Percentiles rank a stretch among this genome's conserved stretches.
These are phyloP conservation scores for Cyberlindnera bimundalis DNA, from an alignment of 805 yeast species.

Conservation along the genomic window DNA sequence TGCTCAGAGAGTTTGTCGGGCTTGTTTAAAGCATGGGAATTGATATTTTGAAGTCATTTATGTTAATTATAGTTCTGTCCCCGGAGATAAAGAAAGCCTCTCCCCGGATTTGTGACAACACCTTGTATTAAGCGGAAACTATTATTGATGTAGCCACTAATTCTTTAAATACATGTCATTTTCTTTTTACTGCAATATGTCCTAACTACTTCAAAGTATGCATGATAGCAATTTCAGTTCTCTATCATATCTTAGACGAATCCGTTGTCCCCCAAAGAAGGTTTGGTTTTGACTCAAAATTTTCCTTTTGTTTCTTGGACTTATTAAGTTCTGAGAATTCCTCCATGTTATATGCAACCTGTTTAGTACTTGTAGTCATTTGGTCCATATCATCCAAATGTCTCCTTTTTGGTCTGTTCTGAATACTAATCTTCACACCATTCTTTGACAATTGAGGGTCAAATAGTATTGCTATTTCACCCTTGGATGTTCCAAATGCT, in stretches of 20 bases:
- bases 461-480: conserved; percentile 19
- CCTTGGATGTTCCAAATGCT: conserved; percentile 20
- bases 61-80: too few species aligned
- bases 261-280: neutral
- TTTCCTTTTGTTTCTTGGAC: conserved; percentile 12
- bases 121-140: too few species aligned
- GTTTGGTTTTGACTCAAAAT: neutral
- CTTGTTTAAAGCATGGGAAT: neutral
- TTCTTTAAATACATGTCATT: too few species aligned
- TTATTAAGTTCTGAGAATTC: conserved; percentile 17
- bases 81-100: too few species aligned
- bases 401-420: conserved; percentile 22
- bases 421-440: conserved; percentile 20
- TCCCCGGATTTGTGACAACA: too few species aligned
- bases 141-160: too few species aligned
- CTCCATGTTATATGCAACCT: conserved; percentile 19
- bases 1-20: neutral
- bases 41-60: neutral
- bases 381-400: conserved; percentile 15
- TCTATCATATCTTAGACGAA: too few species aligned
- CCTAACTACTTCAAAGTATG: too few species aligned
- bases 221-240: too few species aligned
- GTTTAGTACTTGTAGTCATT: conserved; percentile 7
- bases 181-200: too few species aligned
- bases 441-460: conserved; percentile 18